Evolutionary conservation across 2,329 filamentous ascomycete species (phyloP), one percentile per base, ranked within the genome.

Genomic region (Kalmusia sp.): DNA sequence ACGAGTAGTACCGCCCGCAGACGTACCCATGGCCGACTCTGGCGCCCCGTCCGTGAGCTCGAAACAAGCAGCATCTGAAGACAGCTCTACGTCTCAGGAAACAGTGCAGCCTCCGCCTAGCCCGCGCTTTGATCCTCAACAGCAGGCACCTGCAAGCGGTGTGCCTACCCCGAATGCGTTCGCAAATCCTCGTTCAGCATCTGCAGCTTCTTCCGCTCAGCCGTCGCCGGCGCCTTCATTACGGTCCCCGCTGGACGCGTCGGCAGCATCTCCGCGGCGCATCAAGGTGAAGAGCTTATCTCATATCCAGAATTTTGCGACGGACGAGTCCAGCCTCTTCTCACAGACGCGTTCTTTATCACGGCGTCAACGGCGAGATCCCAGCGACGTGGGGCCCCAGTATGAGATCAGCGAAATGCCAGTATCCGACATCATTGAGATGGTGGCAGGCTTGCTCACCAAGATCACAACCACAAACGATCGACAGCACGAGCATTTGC

Each of bases 391-490:
- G 19, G 78, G 79, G 2, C 82, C 83, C 50, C 84, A 87, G 71
- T 99, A 96, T 73, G 95, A 98, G 75, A 97, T 99, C 65, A 97
- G 93, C 77, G 90, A 87, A 48, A 98, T 99, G 93, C 95, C 95
- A 47, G 96, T 98, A 50, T 87, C 89, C 61, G 93, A 99, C 70
- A 91, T 99, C 63, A 99, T 99, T 71, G 93, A 98, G 76, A 98
- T 99, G 95, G 95, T 99, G 3, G 95, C 95, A 4, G 95, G 93
- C 6, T 83, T 99, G 21, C 81, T 99, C 57, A 96, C 93, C 51
- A 98, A 98, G 75, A 99, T 99, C 65, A 98, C 95, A 5, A 92
- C 91, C 3, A 97, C 93, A 52, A 99, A 99, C 71, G 95, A 99
- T 72, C 80, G 89, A 46, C 93, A 98, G 72, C 93, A 98, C 75